These are phyloP conservation scores for Conringia planisiliqua DNA, from an alignment of 345 rosid genomes.

Conservation along the genomic window DNA sequence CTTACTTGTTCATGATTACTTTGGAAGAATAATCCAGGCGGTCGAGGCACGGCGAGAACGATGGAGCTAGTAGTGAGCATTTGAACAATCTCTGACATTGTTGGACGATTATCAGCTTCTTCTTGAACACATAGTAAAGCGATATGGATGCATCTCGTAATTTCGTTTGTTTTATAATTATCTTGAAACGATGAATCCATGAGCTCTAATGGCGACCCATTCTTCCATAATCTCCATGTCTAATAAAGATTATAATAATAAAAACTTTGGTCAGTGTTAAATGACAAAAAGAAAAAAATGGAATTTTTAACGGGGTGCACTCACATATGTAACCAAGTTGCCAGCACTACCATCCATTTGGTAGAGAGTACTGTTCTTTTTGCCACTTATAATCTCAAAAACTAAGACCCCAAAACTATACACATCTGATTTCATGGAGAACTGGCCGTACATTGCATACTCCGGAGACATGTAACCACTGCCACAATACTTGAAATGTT, in stretches of 20 bases:
- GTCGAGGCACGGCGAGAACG: not conserved
- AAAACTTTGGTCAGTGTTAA: not conserved
- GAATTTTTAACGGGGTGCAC: not conserved
- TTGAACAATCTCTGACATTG: slow-evolving; percentile 36
- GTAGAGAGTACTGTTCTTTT: not conserved
- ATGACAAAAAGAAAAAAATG: not conserved
- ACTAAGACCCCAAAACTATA: not conserved
- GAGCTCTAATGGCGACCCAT: not conserved
- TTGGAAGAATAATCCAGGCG: not conserved
- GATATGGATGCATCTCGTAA: not conserved
- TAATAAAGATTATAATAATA: not conserved
- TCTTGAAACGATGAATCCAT: not conserved
- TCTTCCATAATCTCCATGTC: slow-evolving; percentile 1
- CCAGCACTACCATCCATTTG: not conserved
- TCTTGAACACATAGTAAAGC: slow-evolving; percentile 2
- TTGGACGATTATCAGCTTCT: slow-evolving; percentile 32
- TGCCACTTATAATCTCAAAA: not conserved
- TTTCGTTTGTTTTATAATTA: not conserved
- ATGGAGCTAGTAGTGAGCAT: slow-evolving; percentile 39
- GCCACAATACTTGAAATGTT: not conserved
- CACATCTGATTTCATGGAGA: not conserved
- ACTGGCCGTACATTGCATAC: not conserved
- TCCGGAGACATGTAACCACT: not conserved
- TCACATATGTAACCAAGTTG: not conserved
- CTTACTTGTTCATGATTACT: not conserved